These are phyloP conservation scores for Scheffersomyces spartinae DNA, from an alignment of 805 yeast genomes.

Conservation along the genomic window DNA sequence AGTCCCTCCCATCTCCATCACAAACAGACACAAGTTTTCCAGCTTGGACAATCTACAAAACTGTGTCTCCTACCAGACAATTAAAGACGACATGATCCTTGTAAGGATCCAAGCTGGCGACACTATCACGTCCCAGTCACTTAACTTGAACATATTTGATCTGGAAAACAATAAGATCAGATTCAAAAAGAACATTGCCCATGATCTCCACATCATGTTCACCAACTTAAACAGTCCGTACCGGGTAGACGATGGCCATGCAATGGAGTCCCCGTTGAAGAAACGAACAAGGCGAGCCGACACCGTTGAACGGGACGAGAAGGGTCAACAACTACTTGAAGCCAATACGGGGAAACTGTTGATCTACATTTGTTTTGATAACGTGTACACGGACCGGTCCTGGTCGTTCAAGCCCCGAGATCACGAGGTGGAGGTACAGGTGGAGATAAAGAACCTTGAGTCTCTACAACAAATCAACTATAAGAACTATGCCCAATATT, in stretches of 20 bases:
- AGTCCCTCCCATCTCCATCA: slow-evolving; percentile 21
- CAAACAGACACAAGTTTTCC: slow-evolving; percentile 18
- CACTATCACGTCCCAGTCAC: slow-evolving; percentile 17
- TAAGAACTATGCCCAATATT: slow-evolving; percentile 22
- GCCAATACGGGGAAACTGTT: slow-evolving; percentile 14
- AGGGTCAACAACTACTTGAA: slow-evolving; percentile 7
- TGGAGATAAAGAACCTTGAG: slow-evolving; percentile 24
- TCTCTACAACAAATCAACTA: slow-evolving; percentile 24
- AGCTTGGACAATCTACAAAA: slow-evolving; percentile 17
- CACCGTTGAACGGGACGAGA: slow-evolving; percentile 3
- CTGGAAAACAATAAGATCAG: slow-evolving; percentile 24
- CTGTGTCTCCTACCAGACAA: slow-evolving; percentile 26
- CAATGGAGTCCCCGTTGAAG: slow-evolving; percentile 1
- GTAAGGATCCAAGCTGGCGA: slow-evolving; percentile 20
- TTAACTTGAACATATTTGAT: slow-evolving; percentile 27
- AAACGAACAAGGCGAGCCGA: slow-evolving; percentile 2
- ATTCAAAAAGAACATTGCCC: slow-evolving; percentile 15
- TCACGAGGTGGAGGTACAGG: slow-evolving; percentile 21
- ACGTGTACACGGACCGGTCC: slow-evolving; percentile 27
- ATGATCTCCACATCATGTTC: slow-evolving; percentile 22
- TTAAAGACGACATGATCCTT: slow-evolving; percentile 25
- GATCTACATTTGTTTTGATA: slow-evolving; percentile 31
- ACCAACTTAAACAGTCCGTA: slow-evolving; percentile 23
- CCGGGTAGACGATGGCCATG: slow-evolving; percentile 4
- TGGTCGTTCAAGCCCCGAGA: slow-evolving; percentile 27